Percentiles rank a stretch among this genome's conserved stretches.
Conservation (phyloP, 129 eudicot genomes). For the Saussurea involucrata region DNA sequence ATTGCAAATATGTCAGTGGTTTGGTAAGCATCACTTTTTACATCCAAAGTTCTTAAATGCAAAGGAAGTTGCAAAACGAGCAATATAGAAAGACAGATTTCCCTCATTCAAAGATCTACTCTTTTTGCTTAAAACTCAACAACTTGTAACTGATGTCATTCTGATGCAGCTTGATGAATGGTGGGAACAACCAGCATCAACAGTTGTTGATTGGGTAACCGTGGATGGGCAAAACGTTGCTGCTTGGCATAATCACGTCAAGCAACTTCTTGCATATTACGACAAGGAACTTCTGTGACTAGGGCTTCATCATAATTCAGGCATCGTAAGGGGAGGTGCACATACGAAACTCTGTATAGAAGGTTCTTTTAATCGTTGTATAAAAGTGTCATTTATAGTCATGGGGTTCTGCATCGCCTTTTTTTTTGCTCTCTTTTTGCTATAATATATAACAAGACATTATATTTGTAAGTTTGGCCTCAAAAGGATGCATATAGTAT, state of each 20-base stretch:
- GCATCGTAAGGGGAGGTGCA: neutral
- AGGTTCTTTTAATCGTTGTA: neutral
- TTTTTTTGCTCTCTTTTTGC: neutral
- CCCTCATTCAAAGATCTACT: neutral
- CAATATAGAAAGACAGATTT: neutral
- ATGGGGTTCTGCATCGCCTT: neutral
- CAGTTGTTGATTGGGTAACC: slow-evolving; percentile 93
- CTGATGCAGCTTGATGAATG: slow-evolving; percentile 83
- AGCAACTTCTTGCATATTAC: slow-evolving; percentile 85
- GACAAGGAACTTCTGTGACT: slow-evolving; percentile 49
- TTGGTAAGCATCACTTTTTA: slow-evolving; percentile 54
- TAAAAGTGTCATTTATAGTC: neutral
- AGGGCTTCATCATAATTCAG: neutral
- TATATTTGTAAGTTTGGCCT: neutral
- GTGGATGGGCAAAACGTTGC: slow-evolving; percentile 85
- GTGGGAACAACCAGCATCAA: slow-evolving; percentile 99
- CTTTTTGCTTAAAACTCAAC: neutral
- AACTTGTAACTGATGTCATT: slow-evolving; percentile 10
- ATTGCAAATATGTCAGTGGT: slow-evolving; percentile 79
- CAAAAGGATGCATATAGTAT: neutral
- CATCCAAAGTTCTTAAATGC: neutral
- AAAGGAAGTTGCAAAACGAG: neutral
- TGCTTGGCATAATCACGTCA: slow-evolving; percentile 92
- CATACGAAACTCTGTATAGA: neutral
- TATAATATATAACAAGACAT: neutral